These are phyloP conservation scores for Fraxinus floribunda DNA, from an alignment of 305 asterid species.

Conservation along the genomic window DNA sequence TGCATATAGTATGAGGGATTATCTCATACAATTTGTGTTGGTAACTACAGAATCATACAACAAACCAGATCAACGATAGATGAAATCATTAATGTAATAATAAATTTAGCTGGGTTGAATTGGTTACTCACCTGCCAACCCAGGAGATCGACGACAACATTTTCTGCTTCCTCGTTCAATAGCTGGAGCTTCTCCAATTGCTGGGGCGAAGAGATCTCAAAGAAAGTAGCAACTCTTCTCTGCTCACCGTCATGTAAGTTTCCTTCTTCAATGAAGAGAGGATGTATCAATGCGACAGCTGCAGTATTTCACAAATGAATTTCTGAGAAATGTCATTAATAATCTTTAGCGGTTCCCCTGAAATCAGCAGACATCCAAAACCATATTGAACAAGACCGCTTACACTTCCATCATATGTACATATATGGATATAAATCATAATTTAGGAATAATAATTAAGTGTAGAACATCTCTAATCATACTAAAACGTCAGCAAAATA, in stretches of 20 bases:
- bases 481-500: background rate
- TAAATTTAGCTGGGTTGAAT: background rate
- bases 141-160: constrained; percentile 56
- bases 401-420: background rate
- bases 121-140: constrained; percentile 67
- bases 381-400: background rate
- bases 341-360: background rate
- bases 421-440: background rate
- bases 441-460: background rate
- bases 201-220: constrained; percentile 67
- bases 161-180: constrained; percentile 47
- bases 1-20: background rate
- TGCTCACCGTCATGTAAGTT: constrained; percentile 47
- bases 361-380: background rate
- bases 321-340: background rate
- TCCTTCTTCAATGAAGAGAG: constrained; percentile 68
- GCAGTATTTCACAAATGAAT: constrained; percentile 36
- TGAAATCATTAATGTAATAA: background rate
- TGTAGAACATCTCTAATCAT: background rate
- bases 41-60: background rate
- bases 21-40: background rate
- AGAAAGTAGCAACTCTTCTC: constrained; percentile 49
- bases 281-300: constrained; percentile 67
- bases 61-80: background rate
- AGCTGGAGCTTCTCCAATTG: constrained; percentile 58